Percentiles rank a stretch among this genome's conserved stretches.
These are phyloP conservation scores for Lolium multiflorum DNA, from an alignment of 176 grass and related monocot genomes.

Conservation along the genomic window DNA sequence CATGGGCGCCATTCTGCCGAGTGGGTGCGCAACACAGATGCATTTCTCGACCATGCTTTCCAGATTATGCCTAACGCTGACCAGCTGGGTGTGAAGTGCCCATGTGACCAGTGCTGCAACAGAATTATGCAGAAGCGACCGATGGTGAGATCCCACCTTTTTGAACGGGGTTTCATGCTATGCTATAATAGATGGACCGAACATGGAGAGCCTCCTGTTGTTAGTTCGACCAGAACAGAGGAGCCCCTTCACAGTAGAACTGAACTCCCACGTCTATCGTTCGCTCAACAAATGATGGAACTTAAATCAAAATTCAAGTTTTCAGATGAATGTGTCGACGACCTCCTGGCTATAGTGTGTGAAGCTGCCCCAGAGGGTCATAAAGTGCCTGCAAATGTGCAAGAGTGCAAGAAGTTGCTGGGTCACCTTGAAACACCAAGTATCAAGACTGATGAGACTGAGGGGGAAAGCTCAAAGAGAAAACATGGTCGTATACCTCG, in stretches of 20 bases:
- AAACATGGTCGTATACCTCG: not conserved
- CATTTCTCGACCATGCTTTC: not conserved
- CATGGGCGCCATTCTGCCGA: not conserved
- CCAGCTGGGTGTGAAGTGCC: not conserved
- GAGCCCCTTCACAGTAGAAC: not conserved
- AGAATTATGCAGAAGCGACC: not conserved
- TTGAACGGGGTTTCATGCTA: not conserved
- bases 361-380: not conserved
- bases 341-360: not conserved
- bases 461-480: not conserved
- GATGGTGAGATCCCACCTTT: not conserved
- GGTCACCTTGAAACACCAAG: not conserved
- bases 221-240: not conserved
- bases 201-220: not conserved
- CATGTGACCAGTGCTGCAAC: not conserved
- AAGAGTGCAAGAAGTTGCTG: not conserved
- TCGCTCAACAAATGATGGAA: not conserved
- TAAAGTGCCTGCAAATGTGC: not conserved
- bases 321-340: not conserved
- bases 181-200: not conserved
- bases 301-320: not conserved
- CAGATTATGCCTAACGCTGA: not conserved
- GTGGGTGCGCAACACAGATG: not conserved
- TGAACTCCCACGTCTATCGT: not conserved
- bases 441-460: not conserved